Evolutionary conservation across 495 filamentous ascomycete genomes (phyloP).

Genomic region (Hypoxylon intermedium): DNA sequence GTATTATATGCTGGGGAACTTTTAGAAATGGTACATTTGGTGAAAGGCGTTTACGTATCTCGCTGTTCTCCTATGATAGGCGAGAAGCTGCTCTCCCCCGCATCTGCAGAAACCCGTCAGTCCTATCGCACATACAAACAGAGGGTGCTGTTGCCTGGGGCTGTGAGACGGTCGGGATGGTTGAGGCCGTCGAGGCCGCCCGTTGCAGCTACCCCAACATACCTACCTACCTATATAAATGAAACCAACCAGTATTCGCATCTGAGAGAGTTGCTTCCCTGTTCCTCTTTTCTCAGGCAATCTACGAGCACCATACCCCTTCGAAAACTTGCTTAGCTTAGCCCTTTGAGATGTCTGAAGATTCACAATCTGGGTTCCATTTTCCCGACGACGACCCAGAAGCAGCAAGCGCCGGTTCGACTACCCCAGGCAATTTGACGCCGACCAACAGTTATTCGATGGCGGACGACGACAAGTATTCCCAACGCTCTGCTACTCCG

Average conservation of each 20-base stretch:
- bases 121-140: neutral
- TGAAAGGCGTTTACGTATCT: no score
- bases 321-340: no score
- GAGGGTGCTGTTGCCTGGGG: neutral
- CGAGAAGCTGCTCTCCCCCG: neutral
- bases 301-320: no score
- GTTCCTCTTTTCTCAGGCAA: neutral
- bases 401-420: conserved; percentile 3
- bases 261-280: no score
- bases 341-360: no score
- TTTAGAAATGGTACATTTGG: no score
- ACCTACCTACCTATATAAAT: neutral
- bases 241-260: neutral
- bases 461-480: neutral
- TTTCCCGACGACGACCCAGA: no score
- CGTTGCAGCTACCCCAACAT: neutral
- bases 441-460: conserved; percentile 7
- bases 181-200: neutral
- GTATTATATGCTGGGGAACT: no score
- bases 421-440: conserved; percentile 3
- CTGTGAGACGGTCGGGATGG: neutral
- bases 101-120: neutral
- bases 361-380: no score
- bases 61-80: neutral
- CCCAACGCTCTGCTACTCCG: neutral